Evolutionary conservation across 2,329 filamentous ascomycete species (phyloP), one percentile per base, ranked within the genome.

Genomic region (Penicillium sp.): DNA sequence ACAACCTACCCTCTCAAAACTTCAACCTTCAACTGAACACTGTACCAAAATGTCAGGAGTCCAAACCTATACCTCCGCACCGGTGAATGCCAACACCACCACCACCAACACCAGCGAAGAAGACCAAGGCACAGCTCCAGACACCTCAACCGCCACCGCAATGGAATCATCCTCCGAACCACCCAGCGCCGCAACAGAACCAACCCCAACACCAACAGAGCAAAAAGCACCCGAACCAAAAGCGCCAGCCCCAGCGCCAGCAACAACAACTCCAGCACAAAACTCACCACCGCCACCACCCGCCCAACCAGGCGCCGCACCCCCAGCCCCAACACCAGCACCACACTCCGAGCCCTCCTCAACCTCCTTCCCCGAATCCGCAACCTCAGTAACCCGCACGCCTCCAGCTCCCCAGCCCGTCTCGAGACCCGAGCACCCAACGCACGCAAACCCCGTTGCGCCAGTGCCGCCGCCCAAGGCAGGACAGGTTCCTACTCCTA

Each of bases 391-490:
- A 52, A 49, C 55, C 8, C 31, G 58, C 4, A 47, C 58, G 1
- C 49, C 77, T 21, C 75, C 75, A 43, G 69, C 73, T 5, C 76
- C 76, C 5, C 73, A 75, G 57, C 69, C 76, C 10, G 75, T 74
- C 18, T 67, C 66, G 7, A 29, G 49, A 8, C 65, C 67, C 24
- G 24, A 43, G 8, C 49, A 57, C 5, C 32, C 47, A 5, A 52
- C 52, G 16, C 5, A 34, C 38, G 11, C 44, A 1, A 49, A 52
- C 36, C 16, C 64, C 3, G 38, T 21, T 40, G 7, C 65, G 1
- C 58, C 61, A 43, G 7, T 64, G 1, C 58, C 61, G 42, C 58
- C 66, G 0, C 64, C 63, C 1, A 61, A 62, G 54, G 56, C 59
- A 50, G 59, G 56, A 34, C 57, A 60, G 11, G 22, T 4, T 27